These are phyloP conservation scores for Drosera capensis DNA, from an alignment of 148 eudicot genomes.

Conservation along the genomic window DNA sequence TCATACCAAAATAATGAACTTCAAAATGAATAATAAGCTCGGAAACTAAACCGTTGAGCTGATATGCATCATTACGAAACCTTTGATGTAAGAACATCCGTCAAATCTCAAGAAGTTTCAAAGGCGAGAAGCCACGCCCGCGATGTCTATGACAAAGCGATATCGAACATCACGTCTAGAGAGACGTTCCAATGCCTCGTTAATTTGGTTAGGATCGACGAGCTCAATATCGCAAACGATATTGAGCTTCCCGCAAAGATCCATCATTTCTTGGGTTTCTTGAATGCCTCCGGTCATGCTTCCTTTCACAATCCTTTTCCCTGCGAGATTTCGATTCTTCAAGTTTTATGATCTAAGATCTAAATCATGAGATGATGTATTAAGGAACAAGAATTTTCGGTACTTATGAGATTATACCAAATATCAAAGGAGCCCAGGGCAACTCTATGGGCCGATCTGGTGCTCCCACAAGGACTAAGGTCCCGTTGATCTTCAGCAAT, in stretches of 20 bases:
- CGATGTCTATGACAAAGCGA: conserved; percentile 75
- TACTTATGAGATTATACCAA: conserved; percentile 25
- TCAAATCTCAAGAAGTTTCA: conserved; percentile 9
- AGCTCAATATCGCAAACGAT: conserved; percentile 59
- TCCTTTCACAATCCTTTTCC: conserved; percentile 60
- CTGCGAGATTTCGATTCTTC: conserved; percentile 13
- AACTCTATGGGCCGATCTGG: conserved; percentile 82
- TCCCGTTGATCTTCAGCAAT: conserved; percentile 65
- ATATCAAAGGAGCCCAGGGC: conserved; percentile 69
- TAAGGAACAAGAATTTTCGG: neutral
- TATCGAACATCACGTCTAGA: conserved; percentile 62
- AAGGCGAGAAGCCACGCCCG: conserved; percentile 22
- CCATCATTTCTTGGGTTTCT: conserved; percentile 87
- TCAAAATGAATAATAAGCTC: too few species aligned
- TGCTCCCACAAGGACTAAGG: conserved; percentile 66
- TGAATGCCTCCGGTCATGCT: conserved; percentile 72
- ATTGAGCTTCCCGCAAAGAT: conserved; percentile 53
- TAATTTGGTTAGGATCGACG: conserved; percentile 32
- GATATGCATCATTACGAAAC: too few species aligned
- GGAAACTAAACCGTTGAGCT: too few species aligned
- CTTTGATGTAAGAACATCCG: too few species aligned
- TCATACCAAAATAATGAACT: too few species aligned
- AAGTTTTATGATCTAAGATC: neutral
- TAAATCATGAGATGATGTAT: neutral
- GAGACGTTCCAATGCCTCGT: conserved; percentile 49